Percentiles rank a stretch among this genome's conserved stretches.
These are phyloP conservation scores for Globisporangium orthogonon DNA, from an alignment of 352 stramenopile species.

Conservation along the genomic window DNA sequence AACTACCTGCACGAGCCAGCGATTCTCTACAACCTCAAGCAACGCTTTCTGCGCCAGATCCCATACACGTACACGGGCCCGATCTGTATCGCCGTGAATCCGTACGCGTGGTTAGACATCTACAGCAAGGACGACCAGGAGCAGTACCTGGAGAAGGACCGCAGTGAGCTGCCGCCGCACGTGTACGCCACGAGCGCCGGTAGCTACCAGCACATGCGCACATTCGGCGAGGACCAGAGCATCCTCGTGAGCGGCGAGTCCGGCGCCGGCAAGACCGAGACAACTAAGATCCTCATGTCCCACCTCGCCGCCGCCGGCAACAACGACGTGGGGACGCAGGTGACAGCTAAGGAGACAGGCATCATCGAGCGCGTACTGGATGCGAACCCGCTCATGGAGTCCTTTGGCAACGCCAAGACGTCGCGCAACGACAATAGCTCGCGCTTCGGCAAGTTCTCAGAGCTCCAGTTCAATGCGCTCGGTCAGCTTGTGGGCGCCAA, in stretches of 20 bases:
- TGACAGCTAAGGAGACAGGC: slow-evolving; percentile 32
- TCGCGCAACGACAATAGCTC: slow-evolving; percentile 43
- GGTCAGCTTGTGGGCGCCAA: slow-evolving; percentile 73
- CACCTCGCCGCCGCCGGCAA: slow-evolving; percentile 80
- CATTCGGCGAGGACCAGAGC: slow-evolving; percentile 78
- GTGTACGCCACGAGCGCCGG: slow-evolving; percentile 77
- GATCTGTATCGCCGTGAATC: slow-evolving; percentile 97
- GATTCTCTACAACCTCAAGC: slow-evolving; percentile 90
- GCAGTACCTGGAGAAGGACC: slow-evolving; percentile 73
- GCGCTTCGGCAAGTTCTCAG: slow-evolving; percentile 49
- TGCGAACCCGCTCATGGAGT: slow-evolving; percentile 80
- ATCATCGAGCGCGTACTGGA: slow-evolving; percentile 83
- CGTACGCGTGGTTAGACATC: slow-evolving; percentile 91
- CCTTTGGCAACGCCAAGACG: slow-evolving; percentile 70
- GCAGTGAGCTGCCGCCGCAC: slow-evolving; percentile 65
- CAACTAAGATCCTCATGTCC: slow-evolving; percentile 94
- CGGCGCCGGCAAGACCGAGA: slow-evolving; percentile 92
- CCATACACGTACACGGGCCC: slow-evolving; percentile 96
- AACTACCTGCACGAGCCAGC: slow-evolving; percentile 90
- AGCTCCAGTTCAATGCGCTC: slow-evolving; percentile 60
- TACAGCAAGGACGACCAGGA: slow-evolving; percentile 78
- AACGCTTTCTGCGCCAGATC: slow-evolving; percentile 80
- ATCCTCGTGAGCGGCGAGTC: slow-evolving; percentile 86
- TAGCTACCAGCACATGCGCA: slow-evolving; percentile 79
- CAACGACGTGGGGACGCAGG: slow-evolving; percentile 14